Evolutionary conservation across 208 protist species (phyloP).

Genomic region (Trypanosoma platydactyli): DNA sequence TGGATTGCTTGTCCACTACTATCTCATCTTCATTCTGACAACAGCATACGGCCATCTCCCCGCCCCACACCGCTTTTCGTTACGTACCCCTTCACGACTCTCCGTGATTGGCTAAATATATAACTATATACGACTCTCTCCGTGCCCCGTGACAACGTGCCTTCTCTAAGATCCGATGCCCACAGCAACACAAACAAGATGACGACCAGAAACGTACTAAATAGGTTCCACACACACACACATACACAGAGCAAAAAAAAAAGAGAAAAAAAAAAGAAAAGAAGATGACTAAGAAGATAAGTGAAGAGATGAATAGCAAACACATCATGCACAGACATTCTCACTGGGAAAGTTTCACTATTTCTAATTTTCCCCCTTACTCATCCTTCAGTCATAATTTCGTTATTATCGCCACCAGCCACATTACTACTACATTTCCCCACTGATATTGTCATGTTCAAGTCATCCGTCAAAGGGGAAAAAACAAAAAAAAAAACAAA

Average conservation of each 20-base stretch:
- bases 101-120: too few species aligned
- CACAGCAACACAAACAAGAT: slow-evolving; percentile 5
- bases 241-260: slow-evolving; percentile 12
- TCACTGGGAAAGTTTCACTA: too few species aligned
- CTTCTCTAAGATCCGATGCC: not conserved
- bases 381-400: too few species aligned
- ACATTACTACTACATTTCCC: too few species aligned
- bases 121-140: too few species aligned
- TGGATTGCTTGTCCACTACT: slow-evolving; percentile 31
- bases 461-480: too few species aligned
- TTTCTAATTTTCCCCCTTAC: too few species aligned
- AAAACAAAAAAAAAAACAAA: too few species aligned
- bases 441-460: too few species aligned
- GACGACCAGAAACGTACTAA: slow-evolving; percentile 11
- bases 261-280: slow-evolving; percentile 20
- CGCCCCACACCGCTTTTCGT: slow-evolving; percentile 35
- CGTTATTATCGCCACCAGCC: too few species aligned
- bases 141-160: too few species aligned
- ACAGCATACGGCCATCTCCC: slow-evolving; percentile 45
- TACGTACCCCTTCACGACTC: slow-evolving; percentile 10
- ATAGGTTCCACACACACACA: slow-evolving; percentile 1
- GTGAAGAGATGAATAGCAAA: not conserved
- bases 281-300: not conserved
- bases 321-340: too few species aligned
- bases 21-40: slow-evolving; percentile 29